Base-by-base conservation (phyloP, 805 yeast genomes). In the Saccharomycopsis lassenensis region DNA sequence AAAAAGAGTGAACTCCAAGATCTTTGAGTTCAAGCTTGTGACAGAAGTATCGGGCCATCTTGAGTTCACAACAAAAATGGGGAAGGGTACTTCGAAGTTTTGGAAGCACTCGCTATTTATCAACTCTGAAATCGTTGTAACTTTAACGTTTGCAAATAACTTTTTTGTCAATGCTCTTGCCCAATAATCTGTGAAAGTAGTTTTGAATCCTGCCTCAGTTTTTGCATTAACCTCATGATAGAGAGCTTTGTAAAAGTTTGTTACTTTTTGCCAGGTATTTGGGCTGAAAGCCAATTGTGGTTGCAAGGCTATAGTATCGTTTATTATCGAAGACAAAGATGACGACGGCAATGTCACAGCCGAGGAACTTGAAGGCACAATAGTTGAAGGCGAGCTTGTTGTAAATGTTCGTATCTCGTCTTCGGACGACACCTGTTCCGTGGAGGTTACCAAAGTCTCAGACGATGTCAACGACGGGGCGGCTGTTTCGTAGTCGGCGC, bases 151-250 rank as follows among this genome's bases (percentile, higher is more conserved):
- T 17, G 51, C 45, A 63, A 85, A 74, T 42, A 72, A 55, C 24
- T 56, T 59, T 39, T 69, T 58, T 2, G 72, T 58, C 24, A 77
- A 55, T 0, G 81, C 82, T 41, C 74, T 58, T 0, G 81, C 83
- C 79, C 81, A 73, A 47, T 75, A 76, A 48, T 77, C 84, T 0
- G 82, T 76, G 28, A 77, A 60, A 0, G 81, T 71, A 1, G 74
- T 55, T 14, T 64, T 63, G 46, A 68, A 72, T 0, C 82, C 82
- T 2, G 63, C 58, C 11, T 53, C 45, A 43, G 65, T 71, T 45
- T 77, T 74, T 2, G 66, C 51, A 24, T 70, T 55, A 1, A 74
- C 75, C 40, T 70, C 75, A 10, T 59, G 48, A 44, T 73, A 78
- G n/a, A 77, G 50, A 12, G 59, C 59, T 33, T 63, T 62, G 47